A percentile compares a stretch with the other conserved stretches of the same genome.
Evolutionary conservation across 2,329 filamentous ascomycete species (phyloP).

Genomic region (Alternaria triticina): DNA sequence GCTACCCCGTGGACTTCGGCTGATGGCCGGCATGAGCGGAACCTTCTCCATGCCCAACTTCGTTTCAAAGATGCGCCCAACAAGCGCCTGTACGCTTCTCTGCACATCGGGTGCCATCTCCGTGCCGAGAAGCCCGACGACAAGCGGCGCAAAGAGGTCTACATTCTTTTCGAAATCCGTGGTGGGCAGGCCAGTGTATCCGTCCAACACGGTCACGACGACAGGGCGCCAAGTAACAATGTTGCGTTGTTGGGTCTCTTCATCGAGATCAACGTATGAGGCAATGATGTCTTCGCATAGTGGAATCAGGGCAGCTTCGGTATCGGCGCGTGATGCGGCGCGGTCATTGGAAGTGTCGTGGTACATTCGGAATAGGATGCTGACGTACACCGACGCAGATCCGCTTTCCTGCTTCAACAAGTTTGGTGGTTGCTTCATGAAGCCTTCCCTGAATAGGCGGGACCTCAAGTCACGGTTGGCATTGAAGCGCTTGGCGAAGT

Average conservation of each 20-base stretch:
- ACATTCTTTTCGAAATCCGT: slow-evolving; percentile 82
- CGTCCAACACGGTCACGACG: slow-evolving; percentile 94
- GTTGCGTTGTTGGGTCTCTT: slow-evolving; percentile 96
- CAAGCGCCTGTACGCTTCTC: slow-evolving; percentile 74
- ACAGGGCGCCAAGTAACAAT: slow-evolving; percentile 97
- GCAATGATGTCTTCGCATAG: slow-evolving; percentile 93
- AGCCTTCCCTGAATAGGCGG: slow-evolving; percentile 93
- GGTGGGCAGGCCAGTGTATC: slow-evolving; percentile 82
- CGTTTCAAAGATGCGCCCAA: slow-evolving; percentile 79
- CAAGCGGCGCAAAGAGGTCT: slow-evolving; percentile 82
- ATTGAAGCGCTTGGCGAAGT: slow-evolving; percentile 97
- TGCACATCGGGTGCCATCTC: slow-evolving; percentile 84
- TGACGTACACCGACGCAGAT: slow-evolving; percentile 91
- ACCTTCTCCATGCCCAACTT: slow-evolving; percentile 31
- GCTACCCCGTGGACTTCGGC: slow-evolving; percentile 31
- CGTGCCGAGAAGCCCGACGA: slow-evolving; percentile 80
- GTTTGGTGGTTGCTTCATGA: slow-evolving; percentile 99
- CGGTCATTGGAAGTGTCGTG: slow-evolving; percentile 85
- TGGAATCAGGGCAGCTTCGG: slow-evolving; percentile 89
- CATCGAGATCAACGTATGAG: slow-evolving; percentile 84
- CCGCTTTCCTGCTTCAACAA: slow-evolving; percentile 96
- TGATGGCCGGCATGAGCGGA: slow-evolving; percentile 29
- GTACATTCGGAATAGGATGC: slow-evolving; percentile 97
- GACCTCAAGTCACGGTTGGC: slow-evolving; percentile 95
- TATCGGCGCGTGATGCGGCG: slow-evolving; percentile 77